These are phyloP conservation scores for Chlamydomonas schloesseri DNA, from an alignment of 139 green algal genomes.

Conservation along the genomic window DNA sequence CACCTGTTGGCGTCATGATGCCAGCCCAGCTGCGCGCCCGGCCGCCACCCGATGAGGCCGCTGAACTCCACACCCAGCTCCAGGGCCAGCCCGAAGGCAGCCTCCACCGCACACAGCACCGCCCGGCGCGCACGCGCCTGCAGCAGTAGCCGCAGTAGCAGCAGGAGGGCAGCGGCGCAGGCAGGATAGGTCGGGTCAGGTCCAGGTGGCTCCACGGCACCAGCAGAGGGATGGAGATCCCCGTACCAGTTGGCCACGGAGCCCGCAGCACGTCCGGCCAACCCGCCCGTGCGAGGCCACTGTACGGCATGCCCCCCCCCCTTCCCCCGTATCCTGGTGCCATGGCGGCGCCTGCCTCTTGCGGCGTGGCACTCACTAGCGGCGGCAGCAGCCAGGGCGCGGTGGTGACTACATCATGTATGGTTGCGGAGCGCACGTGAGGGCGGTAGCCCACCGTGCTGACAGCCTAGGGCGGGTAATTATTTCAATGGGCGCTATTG, in stretches of 20 bases:
- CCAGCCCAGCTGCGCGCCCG: constrained; percentile 41
- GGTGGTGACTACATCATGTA: constrained; percentile 31
- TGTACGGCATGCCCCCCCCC: too few species aligned
- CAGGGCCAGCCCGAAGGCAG: constrained; percentile 23
- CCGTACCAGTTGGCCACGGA: too few species aligned
- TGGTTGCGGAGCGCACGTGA: constrained; percentile 38
- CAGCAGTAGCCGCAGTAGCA: too few species aligned
- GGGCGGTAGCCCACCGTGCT: constrained; percentile 45
- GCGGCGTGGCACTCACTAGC: background rate
- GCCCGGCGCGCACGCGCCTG: constrained; percentile 35
- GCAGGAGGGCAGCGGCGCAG: background rate
- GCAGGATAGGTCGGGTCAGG: too few species aligned
- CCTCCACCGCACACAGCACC: constrained; percentile 44
- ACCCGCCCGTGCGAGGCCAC: background rate
- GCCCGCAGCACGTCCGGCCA: too few species aligned
- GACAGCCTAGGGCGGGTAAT: too few species aligned
- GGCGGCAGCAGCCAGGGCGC: constrained; percentile 46
- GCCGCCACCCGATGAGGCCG: constrained; percentile 47
- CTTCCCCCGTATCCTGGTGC: too few species aligned
- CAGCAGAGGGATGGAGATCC: too few species aligned
- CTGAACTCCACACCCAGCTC: constrained; percentile 34
- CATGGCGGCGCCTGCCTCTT: too few species aligned
- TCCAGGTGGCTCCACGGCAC: too few species aligned
- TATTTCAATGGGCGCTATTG: too few species aligned
- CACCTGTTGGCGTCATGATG: constrained; percentile 54